phyloP scores from a whole-genome alignment of 2,329 filamentous ascomycete genomes.

The Hymenoscyphus salicellus region DNA sequence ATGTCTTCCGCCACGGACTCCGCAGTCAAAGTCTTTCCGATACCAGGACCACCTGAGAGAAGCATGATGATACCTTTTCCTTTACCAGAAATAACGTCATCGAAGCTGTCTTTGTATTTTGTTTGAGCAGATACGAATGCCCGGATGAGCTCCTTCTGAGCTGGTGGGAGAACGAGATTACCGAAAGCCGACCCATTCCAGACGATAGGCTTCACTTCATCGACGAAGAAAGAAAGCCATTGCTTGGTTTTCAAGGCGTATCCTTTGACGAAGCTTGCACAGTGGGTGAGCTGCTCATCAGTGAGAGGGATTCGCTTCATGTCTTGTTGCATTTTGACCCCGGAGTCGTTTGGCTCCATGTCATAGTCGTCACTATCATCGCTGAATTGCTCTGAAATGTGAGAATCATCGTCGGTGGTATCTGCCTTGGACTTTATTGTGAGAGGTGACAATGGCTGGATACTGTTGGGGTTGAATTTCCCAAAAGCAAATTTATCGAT shows the following conservation, averaged over 20 bases:
- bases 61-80: slow-evolving; percentile 51
- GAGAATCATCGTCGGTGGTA: not conserved
- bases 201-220: slow-evolving; percentile 43
- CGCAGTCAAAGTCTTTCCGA: slow-evolving; percentile 46
- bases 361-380: not conserved
- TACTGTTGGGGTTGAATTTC: not conserved
- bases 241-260: slow-evolving; percentile 14
- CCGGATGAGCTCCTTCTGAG: slow-evolving; percentile 51
- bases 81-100: slow-evolving; percentile 53
- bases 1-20: slow-evolving; percentile 33
- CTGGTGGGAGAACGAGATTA: slow-evolving; percentile 47
- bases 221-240: slow-evolving; percentile 48
- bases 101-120: slow-evolving; percentile 42
- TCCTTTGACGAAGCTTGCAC: not conserved
- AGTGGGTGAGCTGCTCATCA: not conserved
- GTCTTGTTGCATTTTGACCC: not conserved
- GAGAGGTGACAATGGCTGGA: not conserved
- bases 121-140: slow-evolving; percentile 50
- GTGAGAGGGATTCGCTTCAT: not conserved
- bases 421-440: not conserved
- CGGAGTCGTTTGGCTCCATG: not conserved
- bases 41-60: slow-evolving; percentile 47
- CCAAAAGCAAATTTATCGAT: not conserved
- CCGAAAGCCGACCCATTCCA: slow-evolving; percentile 51
- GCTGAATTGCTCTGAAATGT: not conserved